Evolutionary conservation across 306 rosid species (phyloP), one percentile per base, ranked within the genome.

Genomic region (Prunus padus): DNA sequence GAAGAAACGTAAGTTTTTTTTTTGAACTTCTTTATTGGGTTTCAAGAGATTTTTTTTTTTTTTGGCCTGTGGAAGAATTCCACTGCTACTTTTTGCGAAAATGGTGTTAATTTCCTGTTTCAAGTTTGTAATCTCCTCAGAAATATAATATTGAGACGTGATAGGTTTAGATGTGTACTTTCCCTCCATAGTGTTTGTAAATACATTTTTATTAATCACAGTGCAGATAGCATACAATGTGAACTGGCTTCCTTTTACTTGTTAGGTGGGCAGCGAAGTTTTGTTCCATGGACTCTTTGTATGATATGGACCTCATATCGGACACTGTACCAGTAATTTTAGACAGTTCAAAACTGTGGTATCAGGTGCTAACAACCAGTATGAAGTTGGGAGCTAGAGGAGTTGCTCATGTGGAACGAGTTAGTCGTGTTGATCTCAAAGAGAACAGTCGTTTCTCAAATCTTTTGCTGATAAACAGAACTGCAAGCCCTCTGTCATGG

Each of bases 401-500:
- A 76, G 82, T 83, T 76, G 90, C 89, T 12, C 87, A 96, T 20
- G 93, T 92, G 65, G 85, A 79, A 59, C 82, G 79, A 78, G 78
- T 96, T 80, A 82, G 69, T 78, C 96, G 91, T 37, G 60, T 77
- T 22, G 82, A 90, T 62, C 96, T 96, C 68, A 89, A 84, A 81
- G 87, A 90, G 75, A 82, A 84, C 61, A 84, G 56, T 62, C 89
- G 5, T 47, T 96, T 89, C 79, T 85, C 90, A n/a, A 79, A 85
- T 87, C 77, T 92, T 72, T 79, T 92, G 84, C 90, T 96, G 46
- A 84, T 96, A 78, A 96, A 96, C 92, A 88, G 98, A 84, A 91
- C 97, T 67, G 93, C 98, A 47, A 91, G 90, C 87, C 96, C 86
- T 71, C 97, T 93, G 74, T 90, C 98, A 76, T 91, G 97, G 97